Evolutionary conservation across 2,329 filamentous ascomycete genomes (phyloP).

Genomic region (Nannizzia gypsea): DNA sequence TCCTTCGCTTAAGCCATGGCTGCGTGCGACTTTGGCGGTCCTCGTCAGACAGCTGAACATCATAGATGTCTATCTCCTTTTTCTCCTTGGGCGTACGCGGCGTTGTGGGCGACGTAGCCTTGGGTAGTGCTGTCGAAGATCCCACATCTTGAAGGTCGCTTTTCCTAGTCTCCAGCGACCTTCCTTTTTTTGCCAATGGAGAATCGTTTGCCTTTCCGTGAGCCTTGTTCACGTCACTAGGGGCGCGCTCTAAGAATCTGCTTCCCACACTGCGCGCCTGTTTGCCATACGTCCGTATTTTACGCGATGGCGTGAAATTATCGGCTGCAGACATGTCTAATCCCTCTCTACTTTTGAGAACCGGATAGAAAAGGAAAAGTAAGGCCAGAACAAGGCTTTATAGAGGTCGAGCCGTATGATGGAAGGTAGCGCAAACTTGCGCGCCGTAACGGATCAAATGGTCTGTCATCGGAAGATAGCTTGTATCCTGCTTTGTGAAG

Average conservation of each 20-base stretch:
- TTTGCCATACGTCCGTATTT: slow-evolving; percentile 14
- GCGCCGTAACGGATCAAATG: background rate
- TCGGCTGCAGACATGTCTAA: background rate
- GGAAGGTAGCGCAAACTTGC: background rate
- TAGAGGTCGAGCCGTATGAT: background rate
- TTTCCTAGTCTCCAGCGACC: background rate
- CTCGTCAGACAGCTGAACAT: slow-evolving; percentile 22
- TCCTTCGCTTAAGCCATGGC: slow-evolving; percentile 13
- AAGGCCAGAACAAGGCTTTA: background rate
- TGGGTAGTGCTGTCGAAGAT: background rate
- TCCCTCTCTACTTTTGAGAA: background rate
- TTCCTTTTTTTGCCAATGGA: background rate
- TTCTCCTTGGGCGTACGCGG: background rate
- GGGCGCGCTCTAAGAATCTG: background rate
- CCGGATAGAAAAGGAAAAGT: background rate
- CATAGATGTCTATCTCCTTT: slow-evolving; percentile 15
- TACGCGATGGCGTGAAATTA: slow-evolving; percentile 10
- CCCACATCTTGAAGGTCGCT: background rate
- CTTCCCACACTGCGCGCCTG: slow-evolving; percentile 7
- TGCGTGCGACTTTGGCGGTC: slow-evolving; percentile 3
- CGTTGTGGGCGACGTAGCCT: background rate
- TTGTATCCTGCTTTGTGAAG: background rate
- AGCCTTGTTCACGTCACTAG: background rate
- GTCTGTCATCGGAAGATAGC: background rate
- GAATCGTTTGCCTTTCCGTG: background rate